Evolutionary conservation across 2,329 filamentous ascomycete species (phyloP).

Genomic region (Fusarium sp.): DNA sequence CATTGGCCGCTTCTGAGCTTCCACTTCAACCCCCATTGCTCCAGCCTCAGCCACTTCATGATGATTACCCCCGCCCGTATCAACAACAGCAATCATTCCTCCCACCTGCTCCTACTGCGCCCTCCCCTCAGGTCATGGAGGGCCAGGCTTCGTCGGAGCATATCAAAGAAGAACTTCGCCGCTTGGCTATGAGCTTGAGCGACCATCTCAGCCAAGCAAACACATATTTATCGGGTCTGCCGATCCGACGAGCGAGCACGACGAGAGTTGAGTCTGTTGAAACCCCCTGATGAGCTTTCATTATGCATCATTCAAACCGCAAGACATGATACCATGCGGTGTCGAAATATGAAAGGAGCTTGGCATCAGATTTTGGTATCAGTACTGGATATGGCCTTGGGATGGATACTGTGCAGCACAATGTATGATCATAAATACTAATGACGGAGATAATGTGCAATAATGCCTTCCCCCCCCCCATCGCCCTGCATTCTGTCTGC

Average conservation of each 20-base stretch:
- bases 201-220: slow-evolving; percentile 60
- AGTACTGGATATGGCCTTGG: neutral
- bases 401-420: slow-evolving; percentile 4
- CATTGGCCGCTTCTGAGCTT: slow-evolving; percentile 42
- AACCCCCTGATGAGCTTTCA: slow-evolving; percentile 17
- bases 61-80: slow-evolving; percentile 28
- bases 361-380: neutral
- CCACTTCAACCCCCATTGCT: slow-evolving; percentile 33
- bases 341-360: neutral
- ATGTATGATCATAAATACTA: slow-evolving; percentile 21
- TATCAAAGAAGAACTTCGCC: slow-evolving; percentile 60
- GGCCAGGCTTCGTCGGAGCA: slow-evolving; percentile 61
- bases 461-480: neutral
- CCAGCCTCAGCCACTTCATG: slow-evolving; percentile 33
- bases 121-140: slow-evolving; percentile 63
- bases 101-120: slow-evolving; percentile 55
- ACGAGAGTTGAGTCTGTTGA: slow-evolving; percentile 44
- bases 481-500: neutral
- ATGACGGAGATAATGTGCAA: slow-evolving; percentile 29
- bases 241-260: slow-evolving; percentile 48
- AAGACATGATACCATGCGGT: neutral
- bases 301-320: neutral
- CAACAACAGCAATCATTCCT: slow-evolving; percentile 30
- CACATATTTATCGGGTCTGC: slow-evolving; percentile 54
- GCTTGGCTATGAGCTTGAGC: slow-evolving; percentile 59